phyloP scores from a whole-genome alignment of 192 early-diverging fungal species.

The Rhizophagus clarus region DNA sequence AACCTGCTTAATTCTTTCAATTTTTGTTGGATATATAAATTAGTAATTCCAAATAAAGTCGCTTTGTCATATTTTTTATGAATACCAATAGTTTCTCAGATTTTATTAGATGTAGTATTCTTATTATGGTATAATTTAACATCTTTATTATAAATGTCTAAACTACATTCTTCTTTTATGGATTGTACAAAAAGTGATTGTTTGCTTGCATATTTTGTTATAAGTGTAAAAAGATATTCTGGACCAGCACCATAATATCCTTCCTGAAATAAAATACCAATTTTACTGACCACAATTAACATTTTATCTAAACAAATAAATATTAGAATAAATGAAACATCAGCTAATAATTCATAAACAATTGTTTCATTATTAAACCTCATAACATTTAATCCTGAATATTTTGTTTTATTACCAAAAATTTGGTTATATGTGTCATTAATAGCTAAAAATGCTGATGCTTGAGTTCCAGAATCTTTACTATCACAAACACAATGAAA shows the following conservation, averaged over 20 bases:
- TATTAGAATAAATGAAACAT: neutral
- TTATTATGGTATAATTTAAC: neutral
- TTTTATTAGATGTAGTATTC: neutral
- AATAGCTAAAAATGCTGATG: neutral
- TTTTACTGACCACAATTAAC: neutral
- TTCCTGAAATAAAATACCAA: neutral
- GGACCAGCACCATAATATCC: neutral
- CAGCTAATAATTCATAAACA: neutral
- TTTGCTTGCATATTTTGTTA: neutral
- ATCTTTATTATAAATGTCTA: neutral
- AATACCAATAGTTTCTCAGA: neutral
- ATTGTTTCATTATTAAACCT: neutral
- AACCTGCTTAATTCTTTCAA: neutral
- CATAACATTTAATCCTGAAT: neutral
- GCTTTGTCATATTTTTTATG: neutral
- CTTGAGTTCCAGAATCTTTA: neutral
- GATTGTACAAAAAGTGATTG: neutral
- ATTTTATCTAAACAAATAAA: neutral
- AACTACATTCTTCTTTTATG: neutral
- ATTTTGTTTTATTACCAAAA: neutral
- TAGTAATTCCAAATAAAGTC: neutral
- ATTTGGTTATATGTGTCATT: neutral
- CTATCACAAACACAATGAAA: neutral
- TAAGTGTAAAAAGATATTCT: neutral
- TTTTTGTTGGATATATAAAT: neutral